A percentile compares a stretch with the other conserved stretches of the same genome.
These are phyloP conservation scores for Nothomitra cinnamomea DNA, from an alignment of 2,329 filamentous ascomycete genomes.

Conservation along the genomic window DNA sequence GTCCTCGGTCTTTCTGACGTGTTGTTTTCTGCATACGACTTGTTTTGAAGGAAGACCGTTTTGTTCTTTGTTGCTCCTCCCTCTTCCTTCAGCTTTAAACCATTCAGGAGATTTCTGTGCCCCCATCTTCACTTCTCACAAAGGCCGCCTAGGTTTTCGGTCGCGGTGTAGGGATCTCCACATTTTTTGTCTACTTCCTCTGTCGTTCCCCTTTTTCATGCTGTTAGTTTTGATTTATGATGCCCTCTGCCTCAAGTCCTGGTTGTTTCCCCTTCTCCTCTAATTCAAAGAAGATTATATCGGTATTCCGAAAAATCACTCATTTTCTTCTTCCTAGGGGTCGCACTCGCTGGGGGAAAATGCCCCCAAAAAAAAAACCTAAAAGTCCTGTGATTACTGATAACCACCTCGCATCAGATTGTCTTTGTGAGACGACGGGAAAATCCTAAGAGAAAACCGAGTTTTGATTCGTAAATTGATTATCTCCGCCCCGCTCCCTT, in stretches of 20 bases:
- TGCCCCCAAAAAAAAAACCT: too few species aligned
- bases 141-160: not conserved
- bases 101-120: not conserved
- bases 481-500: too few species aligned
- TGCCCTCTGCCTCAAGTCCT: too few species aligned
- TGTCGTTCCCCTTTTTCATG: too few species aligned
- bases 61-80: not conserved
- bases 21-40: not conserved
- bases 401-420: too few species aligned
- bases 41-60: not conserved
- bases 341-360: too few species aligned
- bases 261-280: not conserved
- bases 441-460: too few species aligned
- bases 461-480: too few species aligned
- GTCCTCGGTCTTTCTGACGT: not conserved
- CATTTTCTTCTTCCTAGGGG: too few species aligned
- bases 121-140: not conserved
- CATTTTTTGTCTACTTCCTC: not conserved
- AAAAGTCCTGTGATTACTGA: too few species aligned
- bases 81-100: not conserved
- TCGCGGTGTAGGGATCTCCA: constrained; percentile 3
- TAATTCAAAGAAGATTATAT: not conserved
- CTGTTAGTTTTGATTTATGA: too few species aligned
- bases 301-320: not conserved
- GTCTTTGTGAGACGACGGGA: too few species aligned